phyloP scores from a whole-genome alignment of 2,329 filamentous ascomycete genomes.

The Fusarium miscanthi region DNA sequence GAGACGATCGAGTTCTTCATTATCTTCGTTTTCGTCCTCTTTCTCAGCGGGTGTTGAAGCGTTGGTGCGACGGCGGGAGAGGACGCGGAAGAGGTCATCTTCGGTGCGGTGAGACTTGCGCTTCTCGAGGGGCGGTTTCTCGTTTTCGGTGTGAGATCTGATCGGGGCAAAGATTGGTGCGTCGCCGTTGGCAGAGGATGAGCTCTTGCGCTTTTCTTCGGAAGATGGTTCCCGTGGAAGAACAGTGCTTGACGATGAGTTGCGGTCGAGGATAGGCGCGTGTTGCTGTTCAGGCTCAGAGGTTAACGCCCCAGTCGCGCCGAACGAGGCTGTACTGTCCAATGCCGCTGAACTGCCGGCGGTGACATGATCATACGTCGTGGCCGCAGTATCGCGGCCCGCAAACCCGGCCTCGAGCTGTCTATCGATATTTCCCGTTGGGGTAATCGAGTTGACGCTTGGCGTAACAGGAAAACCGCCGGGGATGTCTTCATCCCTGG shows the following conservation, averaged over 20 bases:
- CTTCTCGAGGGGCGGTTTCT: slow-evolving; percentile 34
- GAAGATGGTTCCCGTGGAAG: neutral
- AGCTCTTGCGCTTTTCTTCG: slow-evolving; percentile 1
- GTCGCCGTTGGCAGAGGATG: neutral
- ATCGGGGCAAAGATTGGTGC: slow-evolving; percentile 44
- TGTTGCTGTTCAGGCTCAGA: neutral
- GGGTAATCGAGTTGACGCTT: slow-evolving; percentile 29
- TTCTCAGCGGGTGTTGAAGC: slow-evolving; percentile 50
- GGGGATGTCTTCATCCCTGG: slow-evolving; percentile 41
- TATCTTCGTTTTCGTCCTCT: slow-evolving; percentile 50
- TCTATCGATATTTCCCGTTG: slow-evolving; percentile 4
- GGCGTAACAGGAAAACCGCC: slow-evolving; percentile 44
- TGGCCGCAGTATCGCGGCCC: neutral
- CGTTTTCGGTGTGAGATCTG: slow-evolving; percentile 38
- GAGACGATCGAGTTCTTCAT: slow-evolving; percentile 66
- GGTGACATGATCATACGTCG: slow-evolving; percentile 6
- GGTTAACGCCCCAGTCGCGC: slow-evolving; percentile 1
- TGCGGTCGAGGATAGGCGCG: neutral
- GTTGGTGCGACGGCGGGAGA: slow-evolving; percentile 62
- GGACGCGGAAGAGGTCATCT: slow-evolving; percentile 61
- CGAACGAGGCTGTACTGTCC: neutral
- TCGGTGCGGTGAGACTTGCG: slow-evolving; percentile 53
- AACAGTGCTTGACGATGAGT: slow-evolving; percentile 26
- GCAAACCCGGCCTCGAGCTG: slow-evolving; percentile 29
- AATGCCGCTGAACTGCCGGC: slow-evolving; percentile 2